phyloP scores from a whole-genome alignment of 1,284 basidiomycete species.

The Sparassis latifolia region DNA sequence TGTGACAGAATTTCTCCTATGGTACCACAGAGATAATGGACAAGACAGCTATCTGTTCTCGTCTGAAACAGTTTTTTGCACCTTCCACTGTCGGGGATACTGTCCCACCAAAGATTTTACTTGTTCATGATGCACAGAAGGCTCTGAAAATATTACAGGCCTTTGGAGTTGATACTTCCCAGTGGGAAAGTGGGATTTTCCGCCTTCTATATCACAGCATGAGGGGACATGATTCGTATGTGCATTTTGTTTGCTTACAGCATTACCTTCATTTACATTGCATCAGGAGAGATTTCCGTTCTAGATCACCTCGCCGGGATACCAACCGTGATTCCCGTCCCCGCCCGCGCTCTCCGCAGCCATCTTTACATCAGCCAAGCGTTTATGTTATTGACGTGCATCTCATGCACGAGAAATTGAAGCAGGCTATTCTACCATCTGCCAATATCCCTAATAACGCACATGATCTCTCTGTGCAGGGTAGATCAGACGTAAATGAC shows the following conservation, averaged over 20 bases:
- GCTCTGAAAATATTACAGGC: constrained; percentile 14
- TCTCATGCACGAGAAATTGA: constrained; percentile 20
- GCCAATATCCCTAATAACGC: constrained; percentile 12
- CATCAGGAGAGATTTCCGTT: constrained; percentile 11
- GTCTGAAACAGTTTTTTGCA: constrained; percentile 15
- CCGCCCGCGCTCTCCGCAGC: constrained; percentile 13
- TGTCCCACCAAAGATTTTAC: constrained; percentile 17
- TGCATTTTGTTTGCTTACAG: too few relatives aligned
- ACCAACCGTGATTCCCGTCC: constrained; percentile 7
- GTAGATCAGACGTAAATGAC: background rate
- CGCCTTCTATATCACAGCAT: constrained; percentile 13
- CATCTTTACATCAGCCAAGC: constrained; percentile 4
- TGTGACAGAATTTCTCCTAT: constrained; percentile 15
- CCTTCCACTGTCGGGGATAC: background rate
- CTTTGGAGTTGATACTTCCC: constrained; percentile 18
- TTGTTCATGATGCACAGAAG: constrained; percentile 21
- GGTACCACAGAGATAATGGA: constrained; percentile 11
- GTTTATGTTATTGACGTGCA: constrained; percentile 27
- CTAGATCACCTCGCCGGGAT: constrained; percentile 18
- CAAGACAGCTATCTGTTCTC: constrained; percentile 2
- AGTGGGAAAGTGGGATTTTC: constrained; percentile 19
- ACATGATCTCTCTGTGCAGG: constrained; percentile 10
- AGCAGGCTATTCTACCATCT: constrained; percentile 6
- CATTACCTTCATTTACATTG: background rate
- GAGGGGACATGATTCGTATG: too few relatives aligned